Base-by-base conservation (phyloP, 352 stramenopile genomes). In the Thraustochytrium striatum region DNA sequence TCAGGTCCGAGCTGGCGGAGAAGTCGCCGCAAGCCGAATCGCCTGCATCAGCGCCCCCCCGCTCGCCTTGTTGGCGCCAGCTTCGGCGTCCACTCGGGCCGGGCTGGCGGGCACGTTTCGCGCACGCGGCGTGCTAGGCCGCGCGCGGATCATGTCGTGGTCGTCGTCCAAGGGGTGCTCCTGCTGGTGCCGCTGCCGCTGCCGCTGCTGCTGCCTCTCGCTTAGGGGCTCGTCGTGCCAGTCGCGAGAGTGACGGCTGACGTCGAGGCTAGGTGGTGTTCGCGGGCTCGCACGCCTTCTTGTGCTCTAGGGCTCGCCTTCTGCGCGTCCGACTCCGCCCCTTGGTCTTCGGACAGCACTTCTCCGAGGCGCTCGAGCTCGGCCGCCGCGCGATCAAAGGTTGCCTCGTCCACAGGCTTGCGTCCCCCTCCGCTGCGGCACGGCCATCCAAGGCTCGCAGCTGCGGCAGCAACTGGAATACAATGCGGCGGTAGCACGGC, bases 1-100 rank as follows among this genome's bases (percentile, higher is more conserved):
- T 95, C n/a, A 95, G 82, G 11, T 87, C 88, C 59, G 89, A 94
- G 25, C 87, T 87, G 0, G 87, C 86, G 65, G 91, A 86, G 57
- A 89, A 84, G 7, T 83, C 83, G 33, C n/a, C n/a, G n/a, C n/a
- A n/a, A n/a, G n/a, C n/a, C n/a, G n/a, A n/a, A n/a, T n/a, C n/a
- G n/a, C n/a, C n/a, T n/a, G n/a, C n/a, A n/a, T n/a, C n/a, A n/a
- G n/a, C n/a, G n/a, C n/a, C n/a, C n/a, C n/a, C n/a, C n/a, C n/a
- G n/a, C n/a, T n/a, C n/a, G n/a, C n/a, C n/a, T 47, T 70, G 35
- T 79, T 55, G 3, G 38, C 32, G 25, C 39, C 16, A 47, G 50
- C 33, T 41, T 2, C 2, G n/a, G 32, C 53, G 57, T 3, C 52
- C 47, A 35, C 43, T 25, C 39, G 32, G 50, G 41, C 53, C n/a